phyloP scores from a whole-genome alignment of 1,284 basidiomycete species.

The Ustilago esculenta region DNA sequence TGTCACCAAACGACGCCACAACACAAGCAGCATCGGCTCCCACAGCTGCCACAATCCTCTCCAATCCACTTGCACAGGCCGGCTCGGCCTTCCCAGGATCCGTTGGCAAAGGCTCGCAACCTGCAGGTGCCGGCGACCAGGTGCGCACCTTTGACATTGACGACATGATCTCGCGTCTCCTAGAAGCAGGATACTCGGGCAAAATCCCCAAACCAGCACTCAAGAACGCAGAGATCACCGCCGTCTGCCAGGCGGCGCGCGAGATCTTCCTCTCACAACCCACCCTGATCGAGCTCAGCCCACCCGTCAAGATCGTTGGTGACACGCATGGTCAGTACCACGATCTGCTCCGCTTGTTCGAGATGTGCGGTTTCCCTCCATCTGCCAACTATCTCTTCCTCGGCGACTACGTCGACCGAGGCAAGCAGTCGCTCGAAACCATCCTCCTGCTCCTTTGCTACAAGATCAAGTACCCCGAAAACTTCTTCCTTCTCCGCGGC shows the following conservation, averaged over 20 bases:
- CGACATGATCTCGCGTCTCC: slow-evolving; percentile 95
- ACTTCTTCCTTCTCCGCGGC: slow-evolving; percentile 96
- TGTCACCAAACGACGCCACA: slow-evolving; percentile 28
- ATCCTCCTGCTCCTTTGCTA: slow-evolving; percentile 96
- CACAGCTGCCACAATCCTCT: slow-evolving; percentile 44
- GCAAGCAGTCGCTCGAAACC: slow-evolving; percentile 97
- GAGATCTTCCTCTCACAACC: slow-evolving; percentile 97
- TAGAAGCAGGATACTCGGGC: slow-evolving; percentile 97
- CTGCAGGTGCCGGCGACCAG: slow-evolving; percentile 46
- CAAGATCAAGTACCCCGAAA: slow-evolving; percentile 97
- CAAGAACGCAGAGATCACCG: slow-evolving; percentile 95
- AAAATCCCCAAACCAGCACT: slow-evolving; percentile 97
- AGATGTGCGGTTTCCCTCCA: slow-evolving; percentile 99
- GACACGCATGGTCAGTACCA: slow-evolving; percentile 99
- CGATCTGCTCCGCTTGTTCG: slow-evolving; percentile 96
- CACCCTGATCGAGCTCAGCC: slow-evolving; percentile 94
- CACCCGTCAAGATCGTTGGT: slow-evolving; percentile 98
- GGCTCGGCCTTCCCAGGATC: slow-evolving; percentile 30
- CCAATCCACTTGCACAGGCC: slow-evolving; percentile 46
- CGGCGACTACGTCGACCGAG: slow-evolving; percentile 97
- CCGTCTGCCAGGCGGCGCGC: slow-evolving; percentile 93
- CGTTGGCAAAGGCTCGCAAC: slow-evolving; percentile 32
- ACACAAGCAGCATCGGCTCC: slow-evolving; percentile 25
- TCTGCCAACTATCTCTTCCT: slow-evolving; percentile 97
- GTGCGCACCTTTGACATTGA: slow-evolving; percentile 83